phyloP scores from a whole-genome alignment of 257 asterid species.

The Phtheirospermum japonicum region DNA sequence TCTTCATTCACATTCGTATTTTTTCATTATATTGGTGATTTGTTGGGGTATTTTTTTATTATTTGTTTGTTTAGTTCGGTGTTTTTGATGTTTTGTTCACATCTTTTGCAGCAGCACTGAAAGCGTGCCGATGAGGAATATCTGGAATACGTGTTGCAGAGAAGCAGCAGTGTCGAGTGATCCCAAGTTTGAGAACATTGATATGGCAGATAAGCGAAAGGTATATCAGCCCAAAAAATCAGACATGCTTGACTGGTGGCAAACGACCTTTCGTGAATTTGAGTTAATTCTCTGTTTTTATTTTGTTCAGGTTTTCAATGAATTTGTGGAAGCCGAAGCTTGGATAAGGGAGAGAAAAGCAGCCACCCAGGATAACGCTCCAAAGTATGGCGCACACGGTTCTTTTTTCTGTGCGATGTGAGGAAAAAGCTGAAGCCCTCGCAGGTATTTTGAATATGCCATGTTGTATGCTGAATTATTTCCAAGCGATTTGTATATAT shows the following conservation, averaged over 20 bases:
- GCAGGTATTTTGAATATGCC: constrained; percentile 45
- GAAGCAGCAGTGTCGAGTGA: constrained; percentile 78
- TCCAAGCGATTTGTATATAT: not conserved
- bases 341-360: constrained; percentile 86
- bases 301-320: constrained; percentile 60
- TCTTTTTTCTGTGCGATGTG: constrained; percentile 65
- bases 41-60: too few relatives aligned
- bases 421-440: constrained; percentile 73
- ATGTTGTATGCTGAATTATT: not conserved
- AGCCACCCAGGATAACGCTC: constrained; percentile 78
- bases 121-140: too few relatives aligned
- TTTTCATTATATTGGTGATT: too few relatives aligned
- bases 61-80: too few relatives aligned
- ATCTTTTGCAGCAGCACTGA: too few relatives aligned
- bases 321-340: constrained; percentile 83
- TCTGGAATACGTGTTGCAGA: too few relatives aligned
- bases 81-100: too few relatives aligned
- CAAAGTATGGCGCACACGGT: constrained; percentile 67
- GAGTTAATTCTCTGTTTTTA: not conserved
- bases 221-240: constrained; percentile 26
- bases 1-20: too few relatives aligned
- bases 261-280: not conserved
- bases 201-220: constrained; percentile 73
- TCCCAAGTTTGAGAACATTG: constrained; percentile 84
- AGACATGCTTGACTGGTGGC: not conserved